Base-by-base conservation (phyloP, 345 rosid species). In the Angophora floribunda region DNA sequence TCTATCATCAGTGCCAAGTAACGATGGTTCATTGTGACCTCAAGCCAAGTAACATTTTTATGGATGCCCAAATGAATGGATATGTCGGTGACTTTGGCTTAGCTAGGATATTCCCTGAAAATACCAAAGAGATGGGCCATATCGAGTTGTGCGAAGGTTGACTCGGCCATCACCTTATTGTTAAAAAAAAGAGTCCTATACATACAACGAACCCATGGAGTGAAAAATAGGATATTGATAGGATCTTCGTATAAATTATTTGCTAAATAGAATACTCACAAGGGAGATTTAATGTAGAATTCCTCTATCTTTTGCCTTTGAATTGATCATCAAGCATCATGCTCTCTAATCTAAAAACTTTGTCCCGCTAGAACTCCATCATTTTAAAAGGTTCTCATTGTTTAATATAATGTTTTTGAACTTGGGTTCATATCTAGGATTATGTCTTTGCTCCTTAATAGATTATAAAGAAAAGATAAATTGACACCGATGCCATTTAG, bases 1-100 rank as follows among this genome's bases (percentile, higher is more conserved):
- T 92, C 6, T 91, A 89, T 52, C 87, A 85, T 36, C 51, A 86
- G 6, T 85, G 90, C 19, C 82, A 84, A 8, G 85, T 86, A 6
- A 45, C 88, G 3, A 85, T 91, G 4, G 52, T 88, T 47, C 93
- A 88, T 36, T 88, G 91, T 89, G 91, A 91, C 65, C 91, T 90
- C 11, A 88, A 90, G 86, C 88, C 89, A 9, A 82, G 88, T 41
- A 90, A 90, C 52, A n/a, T 90, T 59, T 89, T 90, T 41, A 47
- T 90, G 5, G 91, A 90, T 30, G 55, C 36, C 41, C 50, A 88
- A 13, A 86, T 88, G 89, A 86, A 22, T 78, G 88, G n/a, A 57
- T 51, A 86, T 80, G 79, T 88, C 19, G 70, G 89, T 11, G 91
- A 88, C 63, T 90, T 90, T 15, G 85, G 91, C 49, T 55, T 86